Conservation (phyloP, 2,329 filamentous ascomycete genomes). For the Beauveria australis region DNA sequence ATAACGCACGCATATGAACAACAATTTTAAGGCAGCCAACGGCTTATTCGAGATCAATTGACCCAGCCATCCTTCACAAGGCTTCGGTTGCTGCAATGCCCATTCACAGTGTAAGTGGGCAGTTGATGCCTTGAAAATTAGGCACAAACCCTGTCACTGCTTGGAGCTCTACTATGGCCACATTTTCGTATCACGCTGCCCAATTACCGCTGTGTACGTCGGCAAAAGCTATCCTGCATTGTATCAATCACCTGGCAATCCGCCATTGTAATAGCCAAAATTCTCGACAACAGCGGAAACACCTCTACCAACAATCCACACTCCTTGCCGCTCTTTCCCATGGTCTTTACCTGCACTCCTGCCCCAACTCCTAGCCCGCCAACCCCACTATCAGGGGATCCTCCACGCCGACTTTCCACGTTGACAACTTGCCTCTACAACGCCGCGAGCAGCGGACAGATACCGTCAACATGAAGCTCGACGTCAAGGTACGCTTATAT, state of each 20-base stretch:
- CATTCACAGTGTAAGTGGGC: background rate
- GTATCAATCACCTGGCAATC: background rate
- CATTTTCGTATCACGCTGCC: slow-evolving; percentile 6
- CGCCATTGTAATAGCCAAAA: background rate
- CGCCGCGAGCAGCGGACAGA: slow-evolving; percentile 12
- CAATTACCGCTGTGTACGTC: background rate
- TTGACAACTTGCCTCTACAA: slow-evolving; percentile 6
- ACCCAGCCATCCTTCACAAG: too few relatives aligned
- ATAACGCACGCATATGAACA: too few relatives aligned
- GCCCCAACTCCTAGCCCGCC: slow-evolving; percentile 7
- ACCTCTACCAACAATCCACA: background rate
- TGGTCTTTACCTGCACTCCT: background rate
- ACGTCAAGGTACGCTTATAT: slow-evolving; percentile 30
- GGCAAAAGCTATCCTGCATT: background rate
- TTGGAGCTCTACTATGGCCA: slow-evolving; percentile 5
- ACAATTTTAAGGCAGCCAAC: too few relatives aligned
- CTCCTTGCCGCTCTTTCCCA: background rate
- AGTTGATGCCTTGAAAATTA: background rate
- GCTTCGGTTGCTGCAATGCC: background rate
- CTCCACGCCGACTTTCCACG: slow-evolving; percentile 12
- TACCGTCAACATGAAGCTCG: slow-evolving; percentile 31
- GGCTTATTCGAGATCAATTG: too few relatives aligned
- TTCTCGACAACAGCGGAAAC: background rate
- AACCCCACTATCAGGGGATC: slow-evolving; percentile 14
- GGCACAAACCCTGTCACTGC: background rate